Evolutionary conservation across 2,329 filamentous ascomycete species (phyloP), one percentile per base, ranked within the genome.

Genomic region (Fusarium chaquense): DNA sequence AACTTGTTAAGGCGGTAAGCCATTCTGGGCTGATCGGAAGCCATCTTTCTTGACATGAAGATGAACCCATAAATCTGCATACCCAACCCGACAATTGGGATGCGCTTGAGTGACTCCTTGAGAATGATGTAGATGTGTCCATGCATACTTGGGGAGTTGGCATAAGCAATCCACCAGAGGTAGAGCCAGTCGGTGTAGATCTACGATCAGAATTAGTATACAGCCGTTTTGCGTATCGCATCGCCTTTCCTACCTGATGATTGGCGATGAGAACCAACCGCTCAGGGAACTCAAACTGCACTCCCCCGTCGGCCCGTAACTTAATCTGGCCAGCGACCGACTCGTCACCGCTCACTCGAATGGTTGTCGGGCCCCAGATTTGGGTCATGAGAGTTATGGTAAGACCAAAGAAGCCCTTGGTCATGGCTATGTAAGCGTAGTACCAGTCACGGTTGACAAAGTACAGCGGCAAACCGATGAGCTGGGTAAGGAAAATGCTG

Each of bases 131-230:
- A 97, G 75, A 97, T 86, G 76, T 93, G 91, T 13, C 94, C 93
- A 74, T 96, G 92, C 88, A 93, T 93, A 55, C 87, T 86, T 60
- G 91, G 92, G 3, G 74, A 78, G 75, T 90, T 90, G 28, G 92
- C 93, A 75, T 97, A 97, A n/a, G 90, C 92, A 28, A 93, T 90
- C 93, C 93, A 97, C 93, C 93, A 97, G 10, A 97, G 86, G 77
- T 97, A 97, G 11, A 97, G 81, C 93, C 93, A 97, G 80, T 97
- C 93, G 11, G 93, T 95, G 77, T 97, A 97, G 54, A 97, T 90
- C 87, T 87, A 70, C 26, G 28, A 16, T 2, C 54, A 30, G 32
- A 6, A 24, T 55, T 20, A 58, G 35, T 13, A 45, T n/a, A 33
- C 6, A 20, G 11, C 4, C 26, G 4, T 22, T 16, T 26, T 8